Base-by-base conservation (phyloP, 2,329 filamentous ascomycete species). In the Apiospora saccharicola region DNA sequence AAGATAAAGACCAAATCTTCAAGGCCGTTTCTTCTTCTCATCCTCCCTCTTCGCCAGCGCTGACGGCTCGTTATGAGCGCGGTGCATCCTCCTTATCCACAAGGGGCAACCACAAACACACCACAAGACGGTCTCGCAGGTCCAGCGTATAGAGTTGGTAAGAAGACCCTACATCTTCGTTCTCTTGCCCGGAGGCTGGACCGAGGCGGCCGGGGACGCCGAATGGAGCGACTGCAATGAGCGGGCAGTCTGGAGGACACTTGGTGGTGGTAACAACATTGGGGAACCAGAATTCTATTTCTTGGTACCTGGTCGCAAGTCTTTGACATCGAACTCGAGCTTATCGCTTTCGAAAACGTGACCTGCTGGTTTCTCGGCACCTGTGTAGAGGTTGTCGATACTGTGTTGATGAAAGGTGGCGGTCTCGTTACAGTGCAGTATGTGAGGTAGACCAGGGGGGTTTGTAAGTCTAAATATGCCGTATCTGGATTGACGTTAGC, bases 391-490 rank as follows among this genome's bases (percentile, higher is more conserved):
- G 77, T 95, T 92, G 37, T 89, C 86, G 70, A 90, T 84, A 0
- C 82, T 81, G 74, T 91, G 89, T 74, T 92, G 94, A 81, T 99
- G 96, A 80, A 99, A 99, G 0, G 97, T 88, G 1, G 94, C 93
- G 0, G 89, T 88, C 73, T 95, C 90, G 3, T 85, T 91, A 83
- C 96, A 99, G 53, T 91, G 88, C 64, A 97, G 85, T 46, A 99
- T 92, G n/a, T 94, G 90, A 75, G 93, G 91, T 76, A 98, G 88
- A 0, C 96, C 96, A 0, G 96, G 96, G 0, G 96, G 96, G 81
- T 98, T 94, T 0, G 96, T 99, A 5, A 99, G 86, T 46, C 96
- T 91, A 83, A 98, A 99, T 34, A 97, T 93, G 68, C 96, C 96
- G 86, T 94, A 96, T 74, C 94, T 96, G 51, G 43, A 68, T 43